A percentile compares a stretch with the other conserved stretches of the same genome.
These are phyloP conservation scores for Xylaria nigripes DNA, from an alignment of 495 filamentous ascomycete genomes.

Conservation along the genomic window DNA sequence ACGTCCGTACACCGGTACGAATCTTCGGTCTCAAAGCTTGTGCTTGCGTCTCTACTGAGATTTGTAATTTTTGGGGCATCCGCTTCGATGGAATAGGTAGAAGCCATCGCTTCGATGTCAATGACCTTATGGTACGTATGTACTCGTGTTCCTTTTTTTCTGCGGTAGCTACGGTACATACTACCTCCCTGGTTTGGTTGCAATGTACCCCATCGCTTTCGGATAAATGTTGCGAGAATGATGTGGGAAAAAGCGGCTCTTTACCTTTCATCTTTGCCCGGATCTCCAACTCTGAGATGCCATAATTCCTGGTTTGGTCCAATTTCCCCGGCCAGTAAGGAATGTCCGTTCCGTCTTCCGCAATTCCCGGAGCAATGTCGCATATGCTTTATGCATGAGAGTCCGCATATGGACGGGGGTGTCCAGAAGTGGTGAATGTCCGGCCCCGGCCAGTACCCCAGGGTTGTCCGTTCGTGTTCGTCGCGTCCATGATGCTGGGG, in stretches of 20 bases:
- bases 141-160: too few species aligned
- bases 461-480: background rate
- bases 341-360: slow-evolving; percentile 27
- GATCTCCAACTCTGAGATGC: background rate
- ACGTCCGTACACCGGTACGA: background rate
- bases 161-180: too few species aligned
- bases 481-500: slow-evolving; percentile 19
- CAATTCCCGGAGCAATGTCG: slow-evolving; percentile 29
- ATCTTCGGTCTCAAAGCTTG: background rate
- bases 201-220: background rate
- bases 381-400: slow-evolving; percentile 15
- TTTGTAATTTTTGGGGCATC: too few species aligned
- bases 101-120: too few species aligned
- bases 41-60: too few species aligned
- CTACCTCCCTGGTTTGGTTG: too few species aligned
- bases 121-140: too few species aligned
- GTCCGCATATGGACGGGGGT: slow-evolving; percentile 27
- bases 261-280: background rate
- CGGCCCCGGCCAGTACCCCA: slow-evolving; percentile 31
- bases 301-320: background rate
- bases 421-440: slow-evolving; percentile 34
- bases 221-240: background rate
- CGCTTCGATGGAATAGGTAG: too few species aligned
- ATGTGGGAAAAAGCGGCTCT: background rate
- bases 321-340: slow-evolving; percentile 26